These are phyloP conservation scores for Pleurozium schreberi DNA, from an alignment of 225 moss, liverwort and hornwort species.

Conservation along the genomic window DNA sequence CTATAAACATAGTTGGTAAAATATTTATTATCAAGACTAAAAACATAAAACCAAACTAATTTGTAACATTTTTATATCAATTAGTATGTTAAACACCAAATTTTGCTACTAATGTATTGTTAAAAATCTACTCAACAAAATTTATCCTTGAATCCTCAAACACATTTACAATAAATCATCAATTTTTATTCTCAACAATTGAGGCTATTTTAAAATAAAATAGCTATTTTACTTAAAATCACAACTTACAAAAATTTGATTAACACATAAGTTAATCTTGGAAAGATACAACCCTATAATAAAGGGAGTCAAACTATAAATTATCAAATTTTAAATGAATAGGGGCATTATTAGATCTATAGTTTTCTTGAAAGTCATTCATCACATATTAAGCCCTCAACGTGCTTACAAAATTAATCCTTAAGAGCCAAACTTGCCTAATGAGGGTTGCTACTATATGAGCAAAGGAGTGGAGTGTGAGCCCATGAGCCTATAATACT, in stretches of 20 bases:
- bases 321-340: neutral
- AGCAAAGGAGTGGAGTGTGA: no score
- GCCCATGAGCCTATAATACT: no score
- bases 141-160: neutral
- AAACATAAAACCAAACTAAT: neutral
- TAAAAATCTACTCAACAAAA: neutral
- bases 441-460: no score
- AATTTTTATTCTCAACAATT: neutral
- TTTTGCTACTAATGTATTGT: neutral
- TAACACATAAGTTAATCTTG: no score
- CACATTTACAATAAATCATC: neutral
- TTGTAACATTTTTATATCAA: neutral
- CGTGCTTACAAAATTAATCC: neutral
- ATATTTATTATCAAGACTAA: no score
- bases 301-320: neutral
- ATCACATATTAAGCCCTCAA: neutral
- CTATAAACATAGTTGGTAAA: neutral
- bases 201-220: neutral
- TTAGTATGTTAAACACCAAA: neutral
- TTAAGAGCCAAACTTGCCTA: no score
- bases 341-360: fast-evolving
- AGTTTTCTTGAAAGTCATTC: neutral
- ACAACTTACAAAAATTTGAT: no score
- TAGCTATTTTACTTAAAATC: neutral
- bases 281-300: fast-evolving